A percentile compares a stretch with the other conserved stretches of the same genome.
These are phyloP conservation scores for Sporothrix dimorphospora DNA, from an alignment of 2,329 filamentous ascomycete species.

Conservation along the genomic window DNA sequence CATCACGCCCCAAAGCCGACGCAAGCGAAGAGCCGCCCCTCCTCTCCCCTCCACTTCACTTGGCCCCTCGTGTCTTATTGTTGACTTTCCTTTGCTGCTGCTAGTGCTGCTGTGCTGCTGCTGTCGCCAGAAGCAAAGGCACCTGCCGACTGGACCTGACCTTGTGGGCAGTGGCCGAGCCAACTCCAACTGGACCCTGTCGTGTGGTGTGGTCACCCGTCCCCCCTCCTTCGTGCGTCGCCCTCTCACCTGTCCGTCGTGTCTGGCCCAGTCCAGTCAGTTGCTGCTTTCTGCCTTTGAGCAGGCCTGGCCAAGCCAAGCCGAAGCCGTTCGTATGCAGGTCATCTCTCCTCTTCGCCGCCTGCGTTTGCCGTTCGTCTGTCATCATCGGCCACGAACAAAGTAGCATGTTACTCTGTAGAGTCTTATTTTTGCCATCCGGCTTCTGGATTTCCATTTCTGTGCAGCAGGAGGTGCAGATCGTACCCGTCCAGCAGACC, in stretches of 20 bases:
- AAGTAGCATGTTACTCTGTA: background rate
- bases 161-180: background rate
- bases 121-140: constrained; percentile 7
- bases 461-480: background rate
- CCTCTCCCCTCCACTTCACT: background rate
- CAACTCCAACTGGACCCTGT: background rate
- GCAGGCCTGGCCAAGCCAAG: background rate
- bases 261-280: background rate
- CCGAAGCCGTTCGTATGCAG: background rate
- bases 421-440: background rate
- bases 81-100: background rate
- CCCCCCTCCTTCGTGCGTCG: background rate
- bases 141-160: constrained; percentile 7
- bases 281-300: background rate
- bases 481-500: background rate
- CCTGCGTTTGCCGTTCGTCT: background rate
- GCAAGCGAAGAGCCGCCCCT: background rate
- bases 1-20: background rate
- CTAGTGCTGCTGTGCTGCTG: background rate
- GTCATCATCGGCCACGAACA: background rate
- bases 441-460: background rate
- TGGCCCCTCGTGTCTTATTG: background rate
- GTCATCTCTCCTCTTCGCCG: constrained; percentile 8
- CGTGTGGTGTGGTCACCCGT: constrained; percentile 26
- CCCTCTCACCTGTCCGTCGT: too few relatives aligned